A percentile compares a stretch with the other conserved stretches of the same genome.
phyloP scores from a whole-genome alignment of 83 land plant species.

The Diphasiastrum complanatum region DNA sequence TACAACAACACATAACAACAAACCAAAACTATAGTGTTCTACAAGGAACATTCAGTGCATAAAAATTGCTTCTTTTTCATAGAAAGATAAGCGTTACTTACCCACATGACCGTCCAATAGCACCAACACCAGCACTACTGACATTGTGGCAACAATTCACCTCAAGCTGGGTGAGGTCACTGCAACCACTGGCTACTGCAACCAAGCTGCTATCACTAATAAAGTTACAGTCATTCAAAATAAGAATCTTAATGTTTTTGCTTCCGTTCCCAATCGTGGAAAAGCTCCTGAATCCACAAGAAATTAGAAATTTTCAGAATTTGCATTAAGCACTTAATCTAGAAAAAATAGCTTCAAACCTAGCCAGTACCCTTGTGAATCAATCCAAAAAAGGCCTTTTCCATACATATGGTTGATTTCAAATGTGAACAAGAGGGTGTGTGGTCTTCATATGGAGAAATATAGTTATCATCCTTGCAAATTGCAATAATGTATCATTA shows the following conservation, averaged over 20 bases:
- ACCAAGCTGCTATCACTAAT: constrained; percentile 64
- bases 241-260: constrained; percentile 61
- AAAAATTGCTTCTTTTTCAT: no score
- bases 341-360: not conserved
- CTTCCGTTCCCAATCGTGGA: constrained; percentile 71
- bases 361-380: not conserved
- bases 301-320: no score
- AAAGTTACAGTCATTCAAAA: constrained; percentile 69
- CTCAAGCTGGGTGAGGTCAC: constrained; percentile 56
- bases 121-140: constrained; percentile 55
- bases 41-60: not conserved
- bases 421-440: no score
- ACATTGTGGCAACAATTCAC: constrained; percentile 82
- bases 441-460: no score
- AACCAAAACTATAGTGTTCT: no score
- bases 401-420: no score
- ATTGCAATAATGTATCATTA: no score
- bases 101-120: constrained; percentile 74
- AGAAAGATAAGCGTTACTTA: constrained; percentile 25
- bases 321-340: not conserved
- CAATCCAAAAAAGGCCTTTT: no score
- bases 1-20: no score
- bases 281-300: constrained; percentile 63
- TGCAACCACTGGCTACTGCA: constrained; percentile 68
- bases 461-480: no score